These are phyloP conservation scores for Thielaviopsis euricoi DNA, from an alignment of 2,329 filamentous ascomycete genomes.

Conservation along the genomic window DNA sequence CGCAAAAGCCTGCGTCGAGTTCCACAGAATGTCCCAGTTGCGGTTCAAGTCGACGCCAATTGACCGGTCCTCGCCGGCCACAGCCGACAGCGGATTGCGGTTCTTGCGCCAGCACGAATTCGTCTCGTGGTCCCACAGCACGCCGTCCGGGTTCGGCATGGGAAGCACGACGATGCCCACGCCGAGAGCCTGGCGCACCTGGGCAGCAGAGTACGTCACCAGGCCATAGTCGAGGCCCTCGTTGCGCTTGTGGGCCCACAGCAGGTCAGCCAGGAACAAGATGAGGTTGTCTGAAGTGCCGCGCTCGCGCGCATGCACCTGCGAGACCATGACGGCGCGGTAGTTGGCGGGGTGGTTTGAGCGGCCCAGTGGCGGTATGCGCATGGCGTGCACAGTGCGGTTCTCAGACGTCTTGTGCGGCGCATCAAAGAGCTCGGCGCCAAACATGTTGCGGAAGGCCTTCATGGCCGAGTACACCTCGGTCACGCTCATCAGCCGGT, in stretches of 20 bases:
- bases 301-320: constrained; percentile 40
- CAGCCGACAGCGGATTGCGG: constrained; percentile 25
- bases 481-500: constrained; percentile 27
- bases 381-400: constrained; percentile 23
- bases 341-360: constrained; percentile 19
- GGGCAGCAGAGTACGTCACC: constrained; percentile 31
- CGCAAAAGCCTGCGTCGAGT: constrained; percentile 29
- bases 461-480: constrained; percentile 29
- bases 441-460: constrained; percentile 24
- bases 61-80: constrained; percentile 14
- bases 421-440: constrained; percentile 24
- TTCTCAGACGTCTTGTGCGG: constrained; percentile 29
- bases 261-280: constrained; percentile 40
- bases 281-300: constrained; percentile 38
- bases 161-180: constrained; percentile 37
- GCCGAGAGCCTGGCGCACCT: constrained; percentile 34
- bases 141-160: constrained; percentile 37
- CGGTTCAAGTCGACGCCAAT: constrained; percentile 33
- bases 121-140: constrained; percentile 32
- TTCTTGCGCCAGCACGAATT: constrained; percentile 40
- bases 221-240: constrained; percentile 34
- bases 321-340: constrained; percentile 34
- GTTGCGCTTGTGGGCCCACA: constrained; percentile 32
- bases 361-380: constrained; percentile 22
- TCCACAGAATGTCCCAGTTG: constrained; percentile 42